Evolutionary conservation across 2,329 filamentous ascomycete genomes (phyloP), one percentile per base, ranked within the genome.

Genomic region (Teratosphaeria epicoccoides): DNA sequence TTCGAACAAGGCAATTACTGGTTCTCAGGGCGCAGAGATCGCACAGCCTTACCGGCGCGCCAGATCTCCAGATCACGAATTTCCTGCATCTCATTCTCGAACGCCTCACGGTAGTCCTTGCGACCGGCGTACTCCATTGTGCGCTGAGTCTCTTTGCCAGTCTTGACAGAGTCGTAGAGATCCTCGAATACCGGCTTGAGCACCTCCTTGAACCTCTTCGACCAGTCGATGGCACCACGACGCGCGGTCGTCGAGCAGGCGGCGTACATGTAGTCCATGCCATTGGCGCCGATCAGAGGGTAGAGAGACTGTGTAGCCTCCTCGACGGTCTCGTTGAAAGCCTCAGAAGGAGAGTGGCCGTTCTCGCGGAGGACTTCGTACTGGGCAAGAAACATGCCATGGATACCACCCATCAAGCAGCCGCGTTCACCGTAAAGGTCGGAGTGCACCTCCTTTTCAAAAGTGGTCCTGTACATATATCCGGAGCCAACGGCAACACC

Each of bases 191-290:
- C 86, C 68, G 93, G 93, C 86, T 97, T 97, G 70, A 98, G 82
- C 70, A 87, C 89, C 64, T 91, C 87, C 87, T 96, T 96, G 88
- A 98, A 98, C 71, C 81, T 81, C 73, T 85, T 84, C 71, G 85
- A 91, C 93, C 93, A 98, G 82, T 98, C 93, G 71, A 98, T 95
- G 76, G 93, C 93, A 75, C 93, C 93, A 71, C 93, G 90, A 70
- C 93, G 88, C 69, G 93, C 93, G 54, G 93, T 98, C 71, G 93
- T 98, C 59, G 91, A 97, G 87, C 93, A 98, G 63, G 93, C 93
- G 72, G 91, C 90, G 80, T 94, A 98, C 93, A 98, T 98, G 89
- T 94, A 98, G 81, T 98, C 93, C 93, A 98, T 97, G 70, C 93
- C 93, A 77, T 97, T 87, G 76, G 82, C 83, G 70, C 91, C 93